Evolutionary conservation across 441 rosid genomes (phyloP).

Genomic region (Melastoma candidum): DNA sequence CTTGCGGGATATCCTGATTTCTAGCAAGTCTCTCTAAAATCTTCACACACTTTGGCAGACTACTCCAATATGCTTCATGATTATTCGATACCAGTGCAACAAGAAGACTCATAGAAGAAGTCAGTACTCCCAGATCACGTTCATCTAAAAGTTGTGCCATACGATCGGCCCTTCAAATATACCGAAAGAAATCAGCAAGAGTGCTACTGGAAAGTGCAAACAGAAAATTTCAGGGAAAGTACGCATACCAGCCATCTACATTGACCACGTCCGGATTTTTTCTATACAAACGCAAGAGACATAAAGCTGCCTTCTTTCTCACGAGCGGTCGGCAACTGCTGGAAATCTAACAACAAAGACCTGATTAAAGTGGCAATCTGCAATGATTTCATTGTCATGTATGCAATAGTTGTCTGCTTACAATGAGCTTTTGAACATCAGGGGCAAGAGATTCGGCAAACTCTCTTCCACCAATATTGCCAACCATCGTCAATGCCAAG

Average conservation of each 20-base stretch:
- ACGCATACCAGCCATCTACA: conserved; percentile 89
- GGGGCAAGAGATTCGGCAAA: conserved; percentile 96
- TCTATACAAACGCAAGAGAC: conserved; percentile 85
- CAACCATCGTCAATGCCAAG: conserved; percentile 97
- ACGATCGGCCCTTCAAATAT: conserved; percentile 68
- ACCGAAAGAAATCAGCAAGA: background rate
- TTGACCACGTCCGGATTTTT: conserved; percentile 96
- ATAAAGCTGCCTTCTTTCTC: conserved; percentile 94
- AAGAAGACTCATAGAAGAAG: conserved; percentile 93
- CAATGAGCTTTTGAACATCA: conserved; percentile 95
- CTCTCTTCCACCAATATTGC: conserved; percentile 99
- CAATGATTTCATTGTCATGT: conserved; percentile 6
- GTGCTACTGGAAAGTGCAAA: background rate
- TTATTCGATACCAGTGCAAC: conserved; percentile 91
- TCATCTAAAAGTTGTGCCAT: conserved; percentile 99
- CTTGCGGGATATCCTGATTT: conserved; percentile 98
- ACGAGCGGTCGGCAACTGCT: conserved; percentile 99
- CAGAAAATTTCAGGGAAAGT: background rate
- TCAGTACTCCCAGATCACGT: conserved; percentile 98
- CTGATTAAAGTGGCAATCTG: conserved; percentile 12
- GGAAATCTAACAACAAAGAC: conserved; percentile 59
- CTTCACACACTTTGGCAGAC: conserved; percentile 96
- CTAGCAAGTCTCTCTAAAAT: conserved; percentile 89
- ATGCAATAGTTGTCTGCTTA: conserved; percentile 33
- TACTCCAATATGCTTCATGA: conserved; percentile 87